phyloP scores from a whole-genome alignment of 2,329 filamentous ascomycete genomes.

The Ceratocystis diversiconidia region DNA sequence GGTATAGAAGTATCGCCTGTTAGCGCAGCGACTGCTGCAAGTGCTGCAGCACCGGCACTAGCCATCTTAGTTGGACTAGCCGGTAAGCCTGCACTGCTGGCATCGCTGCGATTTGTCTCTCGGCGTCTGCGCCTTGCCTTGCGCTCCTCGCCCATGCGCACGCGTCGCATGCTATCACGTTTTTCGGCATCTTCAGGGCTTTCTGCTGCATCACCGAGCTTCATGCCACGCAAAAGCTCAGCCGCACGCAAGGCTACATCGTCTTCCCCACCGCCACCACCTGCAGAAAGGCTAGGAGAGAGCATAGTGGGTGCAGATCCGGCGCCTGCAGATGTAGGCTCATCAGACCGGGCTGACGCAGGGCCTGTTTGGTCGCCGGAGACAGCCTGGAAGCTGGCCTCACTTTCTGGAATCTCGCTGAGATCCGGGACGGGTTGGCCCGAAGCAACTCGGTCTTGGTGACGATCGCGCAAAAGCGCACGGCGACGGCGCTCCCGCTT shows the following conservation, averaged over 20 bases:
- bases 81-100: constrained; percentile 13
- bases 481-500: constrained; percentile 77
- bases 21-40: constrained; percentile 3
- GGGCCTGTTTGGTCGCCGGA: constrained; percentile 15
- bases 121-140: constrained; percentile 51
- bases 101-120: constrained; percentile 36
- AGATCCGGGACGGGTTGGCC: constrained; percentile 73
- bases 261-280: constrained; percentile 37
- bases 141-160: constrained; percentile 69
- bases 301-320: constrained; percentile 21
- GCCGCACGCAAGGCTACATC: constrained; percentile 79
- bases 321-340: constrained; percentile 21
- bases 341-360: constrained; percentile 25
- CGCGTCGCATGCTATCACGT: constrained; percentile 48
- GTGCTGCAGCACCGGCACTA: constrained; percentile 1
- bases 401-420: constrained; percentile 41
- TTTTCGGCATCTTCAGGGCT: constrained; percentile 36
- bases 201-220: constrained; percentile 47
- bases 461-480: constrained; percentile 75
- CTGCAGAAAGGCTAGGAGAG: constrained; percentile 35
- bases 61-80: constrained; percentile 21
- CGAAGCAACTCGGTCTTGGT: constrained; percentile 78
- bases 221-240: constrained; percentile 68
- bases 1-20: neutral
- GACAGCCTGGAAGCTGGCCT: constrained; percentile 20